phyloP scores from a whole-genome alignment of 2,329 filamentous ascomycete species.

The Cladophialophora immunda region DNA sequence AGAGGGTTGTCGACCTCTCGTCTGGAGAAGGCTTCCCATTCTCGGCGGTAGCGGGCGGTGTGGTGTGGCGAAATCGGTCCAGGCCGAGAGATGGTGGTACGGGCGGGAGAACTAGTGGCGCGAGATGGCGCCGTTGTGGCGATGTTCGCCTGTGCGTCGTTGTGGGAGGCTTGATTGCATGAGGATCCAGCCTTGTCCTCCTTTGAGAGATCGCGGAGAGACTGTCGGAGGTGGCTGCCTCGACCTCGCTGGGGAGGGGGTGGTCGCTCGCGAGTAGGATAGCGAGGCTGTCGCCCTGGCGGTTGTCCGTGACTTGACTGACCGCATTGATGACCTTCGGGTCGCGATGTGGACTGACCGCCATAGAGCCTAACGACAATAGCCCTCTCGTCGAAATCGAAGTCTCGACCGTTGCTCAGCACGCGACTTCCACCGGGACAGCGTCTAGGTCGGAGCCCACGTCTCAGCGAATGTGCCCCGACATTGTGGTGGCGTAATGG shows the following conservation, averaged over 20 bases:
- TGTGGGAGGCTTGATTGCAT: not conserved
- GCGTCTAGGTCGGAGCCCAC: not conserved
- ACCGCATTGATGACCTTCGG: not conserved
- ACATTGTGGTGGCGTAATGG: not conserved
- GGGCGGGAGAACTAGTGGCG: not conserved
- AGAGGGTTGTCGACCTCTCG: not conserved
- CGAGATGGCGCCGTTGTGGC: not conserved
- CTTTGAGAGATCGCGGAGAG: not conserved
- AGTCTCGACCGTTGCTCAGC: not conserved
- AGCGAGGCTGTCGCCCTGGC: not conserved
- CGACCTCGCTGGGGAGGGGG: not conserved
- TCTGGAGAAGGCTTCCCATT: not conserved
- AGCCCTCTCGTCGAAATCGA: not conserved
- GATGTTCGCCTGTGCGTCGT: not conserved
- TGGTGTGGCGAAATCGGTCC: slow-evolving; percentile 2
- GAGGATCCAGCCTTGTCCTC: not conserved
- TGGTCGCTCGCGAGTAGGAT: not conserved
- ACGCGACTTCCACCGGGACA: not conserved
- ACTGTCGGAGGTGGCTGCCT: not conserved
- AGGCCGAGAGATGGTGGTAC: too few species aligned
- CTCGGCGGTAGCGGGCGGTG: not conserved
- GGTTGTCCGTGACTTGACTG: not conserved
- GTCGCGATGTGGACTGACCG: not conserved
- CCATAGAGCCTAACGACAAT: not conserved
- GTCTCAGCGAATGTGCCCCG: not conserved